Evolutionary conservation across 139 green algal genomes (phyloP).

Genomic region (Edaphochlamys debaryana): DNA sequence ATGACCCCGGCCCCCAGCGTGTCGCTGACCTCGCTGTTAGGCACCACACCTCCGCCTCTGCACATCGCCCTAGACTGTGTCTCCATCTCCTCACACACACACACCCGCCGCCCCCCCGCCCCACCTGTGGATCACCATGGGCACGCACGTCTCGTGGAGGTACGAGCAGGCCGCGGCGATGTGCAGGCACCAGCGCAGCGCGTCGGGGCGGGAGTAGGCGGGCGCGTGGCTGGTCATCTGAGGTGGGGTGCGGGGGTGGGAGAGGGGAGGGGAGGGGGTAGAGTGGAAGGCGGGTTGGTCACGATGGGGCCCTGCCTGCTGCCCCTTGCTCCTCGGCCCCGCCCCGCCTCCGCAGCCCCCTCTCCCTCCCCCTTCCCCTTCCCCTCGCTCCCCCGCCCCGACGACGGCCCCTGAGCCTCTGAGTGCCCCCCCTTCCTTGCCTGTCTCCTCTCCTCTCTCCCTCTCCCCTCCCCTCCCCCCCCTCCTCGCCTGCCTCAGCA

Average conservation of each 20-base stretch:
- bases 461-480: conserved; percentile 6
- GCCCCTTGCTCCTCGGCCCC: no score
- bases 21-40: no score
- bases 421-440: neutral
- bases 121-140: conserved; percentile 81
- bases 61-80: no score
- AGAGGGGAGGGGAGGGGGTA: conserved; percentile 28
- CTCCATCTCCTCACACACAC: no score
- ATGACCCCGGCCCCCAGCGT: no score
- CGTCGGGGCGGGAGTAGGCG: conserved; percentile 63
- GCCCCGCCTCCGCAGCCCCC: no score
- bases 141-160: conserved; percentile 72
- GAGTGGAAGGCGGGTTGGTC: neutral
- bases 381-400: no score
- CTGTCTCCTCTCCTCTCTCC: no score
- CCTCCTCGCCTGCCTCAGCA: conserved; percentile 56
- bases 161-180: conserved; percentile 76
- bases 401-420: no score
- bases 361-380: no score
- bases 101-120: neutral
- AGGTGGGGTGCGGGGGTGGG: neutral
- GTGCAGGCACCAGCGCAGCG: conserved; percentile 72
- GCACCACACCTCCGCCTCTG: no score
- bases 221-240: conserved; percentile 15
- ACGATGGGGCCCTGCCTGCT: no score